These are phyloP conservation scores for Camellia granthamiana DNA, from an alignment of 148 eudicot genomes.

Conservation along the genomic window DNA sequence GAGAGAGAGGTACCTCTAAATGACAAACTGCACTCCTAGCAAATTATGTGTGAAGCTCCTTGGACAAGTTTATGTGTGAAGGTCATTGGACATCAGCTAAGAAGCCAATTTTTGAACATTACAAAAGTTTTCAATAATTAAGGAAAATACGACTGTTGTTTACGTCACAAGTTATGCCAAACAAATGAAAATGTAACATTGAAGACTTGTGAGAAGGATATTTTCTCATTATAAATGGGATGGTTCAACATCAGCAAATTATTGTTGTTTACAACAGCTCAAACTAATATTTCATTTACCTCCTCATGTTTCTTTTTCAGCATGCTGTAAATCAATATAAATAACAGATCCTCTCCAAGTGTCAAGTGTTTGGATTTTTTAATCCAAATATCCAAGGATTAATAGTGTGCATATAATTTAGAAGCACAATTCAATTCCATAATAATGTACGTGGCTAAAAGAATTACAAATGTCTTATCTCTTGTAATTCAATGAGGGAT, in stretches of 20 bases:
- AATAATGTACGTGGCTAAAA: no score
- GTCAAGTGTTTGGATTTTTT: not conserved
- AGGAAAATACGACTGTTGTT: slow-evolving; percentile 29
- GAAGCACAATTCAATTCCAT: no score
- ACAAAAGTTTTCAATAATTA: slow-evolving; percentile 43
- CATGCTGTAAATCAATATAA: slow-evolving; percentile 66
- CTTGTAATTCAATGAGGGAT: no score
- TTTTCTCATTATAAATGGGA: slow-evolving; percentile 66
- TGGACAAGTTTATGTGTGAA: slow-evolving; percentile 3
- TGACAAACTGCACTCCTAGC: not conserved
- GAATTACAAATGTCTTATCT: no score
- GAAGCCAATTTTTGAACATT: slow-evolving; percentile 54
- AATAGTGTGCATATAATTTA: no score
- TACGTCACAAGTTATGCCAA: not conserved
- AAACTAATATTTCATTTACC: slow-evolving; percentile 86
- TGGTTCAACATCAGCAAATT: slow-evolving; percentile 76
- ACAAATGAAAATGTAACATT: not conserved
- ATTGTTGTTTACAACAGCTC: slow-evolving; percentile 80
- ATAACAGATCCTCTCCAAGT: not conserved
- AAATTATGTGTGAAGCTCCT: no score
- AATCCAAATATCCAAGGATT: no score
- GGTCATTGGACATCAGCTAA: slow-evolving; percentile 37
- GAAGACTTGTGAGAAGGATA: slow-evolving; percentile 50
- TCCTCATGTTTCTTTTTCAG: slow-evolving; percentile 86
- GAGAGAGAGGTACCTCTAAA: slow-evolving; percentile 18